Base-by-base conservation (phyloP, 75 land plant genomes). In the Adiantum capillusveneris region DNA sequence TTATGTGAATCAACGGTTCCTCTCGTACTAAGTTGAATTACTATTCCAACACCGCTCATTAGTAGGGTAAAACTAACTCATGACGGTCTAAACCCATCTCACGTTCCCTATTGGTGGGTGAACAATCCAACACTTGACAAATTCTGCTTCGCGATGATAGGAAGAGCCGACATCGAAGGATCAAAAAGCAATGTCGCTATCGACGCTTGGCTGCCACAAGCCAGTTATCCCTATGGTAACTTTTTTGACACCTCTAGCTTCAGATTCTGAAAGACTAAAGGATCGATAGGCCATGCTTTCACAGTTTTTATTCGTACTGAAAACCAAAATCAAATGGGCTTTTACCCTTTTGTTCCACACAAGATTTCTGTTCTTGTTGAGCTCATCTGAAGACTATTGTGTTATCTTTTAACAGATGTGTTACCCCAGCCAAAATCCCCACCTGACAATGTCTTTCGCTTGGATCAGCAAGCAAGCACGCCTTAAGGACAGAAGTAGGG, bases 211-310 rank as follows among this genome's bases (percentile, higher is more conserved):
- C 56, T 70, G 56, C 45, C 74, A 65, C 68, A 65, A 72, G 74
- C 78, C 56, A 68, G 66, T 67, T 75, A 67, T 67, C 78, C 78
- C 67, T 75, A 48, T 75, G 73, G n/a, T 69, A 64, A 75, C 78
- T 75, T 75, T 75, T 75, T 73, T 75, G 73, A 69, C 66, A 64
- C 72, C 67, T 75, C 72, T 68, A 67, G 77, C 66, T 75, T 68
- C 72, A 75, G 68, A 68, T 64, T 65, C 67, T 56, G 65, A 75
- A 75, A 65, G 29, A 50, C 74, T 58, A 75, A 75, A 75, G 78
- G 73, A 75, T 75, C 65, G 68, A 75, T 75, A 75, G 68, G 74
- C 78, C 78, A 75, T 71, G 60, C 78, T 69, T 75, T 69, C 77
- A 75, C 64, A 43, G 58, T 73, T 60, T 66, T 62, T 67, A 67